phyloP scores from a whole-genome alignment of 805 yeast species.

The Kregervanrija delftensis region DNA sequence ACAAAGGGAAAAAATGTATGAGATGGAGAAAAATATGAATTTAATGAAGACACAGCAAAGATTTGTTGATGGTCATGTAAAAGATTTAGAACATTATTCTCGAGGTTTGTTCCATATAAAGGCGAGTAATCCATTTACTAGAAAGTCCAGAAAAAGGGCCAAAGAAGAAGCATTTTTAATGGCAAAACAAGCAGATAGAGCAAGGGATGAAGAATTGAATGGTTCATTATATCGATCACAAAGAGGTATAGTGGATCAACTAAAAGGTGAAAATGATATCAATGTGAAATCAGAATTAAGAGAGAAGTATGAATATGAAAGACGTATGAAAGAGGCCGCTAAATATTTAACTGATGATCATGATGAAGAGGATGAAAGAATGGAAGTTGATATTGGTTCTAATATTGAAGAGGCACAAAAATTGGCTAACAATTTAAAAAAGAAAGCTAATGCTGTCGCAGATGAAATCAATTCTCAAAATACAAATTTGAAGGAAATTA shows the following conservation, averaged over 20 bases:
- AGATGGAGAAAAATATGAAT: constrained; percentile 56
- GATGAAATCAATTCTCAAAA: constrained; percentile 79
- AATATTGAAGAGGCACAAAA: constrained; percentile 74
- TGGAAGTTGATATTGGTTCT: constrained; percentile 80
- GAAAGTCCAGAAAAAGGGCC: constrained; percentile 64
- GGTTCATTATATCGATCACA: constrained; percentile 22
- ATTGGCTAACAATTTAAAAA: constrained; percentile 63
- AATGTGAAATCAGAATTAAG: constrained; percentile 23
- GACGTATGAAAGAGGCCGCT: constrained; percentile 50
- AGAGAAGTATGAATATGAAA: constrained; percentile 44
- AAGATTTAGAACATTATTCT: constrained; percentile 70
- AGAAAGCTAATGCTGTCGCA: constrained; percentile 64
- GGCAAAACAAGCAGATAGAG: constrained; percentile 30
- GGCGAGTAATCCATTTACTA: constrained; percentile 83
- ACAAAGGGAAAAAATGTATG: constrained; percentile 82
- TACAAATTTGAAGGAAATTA: constrained; percentile 62
- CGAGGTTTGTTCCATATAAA: constrained; percentile 76
- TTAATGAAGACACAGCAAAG: constrained; percentile 75
- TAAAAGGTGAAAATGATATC: constrained; percentile 29
- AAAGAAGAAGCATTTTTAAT: constrained; percentile 64
- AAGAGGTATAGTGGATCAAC: constrained; percentile 34
- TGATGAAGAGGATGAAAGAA: constrained; percentile 87
- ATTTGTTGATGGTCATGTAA: constrained; percentile 77
- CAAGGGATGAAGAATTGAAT: constrained; percentile 22
- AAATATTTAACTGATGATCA: constrained; percentile 72